phyloP scores from a whole-genome alignment of 176 grass and related monocot genomes.

The Miscanthus lutarioriparius region DNA sequence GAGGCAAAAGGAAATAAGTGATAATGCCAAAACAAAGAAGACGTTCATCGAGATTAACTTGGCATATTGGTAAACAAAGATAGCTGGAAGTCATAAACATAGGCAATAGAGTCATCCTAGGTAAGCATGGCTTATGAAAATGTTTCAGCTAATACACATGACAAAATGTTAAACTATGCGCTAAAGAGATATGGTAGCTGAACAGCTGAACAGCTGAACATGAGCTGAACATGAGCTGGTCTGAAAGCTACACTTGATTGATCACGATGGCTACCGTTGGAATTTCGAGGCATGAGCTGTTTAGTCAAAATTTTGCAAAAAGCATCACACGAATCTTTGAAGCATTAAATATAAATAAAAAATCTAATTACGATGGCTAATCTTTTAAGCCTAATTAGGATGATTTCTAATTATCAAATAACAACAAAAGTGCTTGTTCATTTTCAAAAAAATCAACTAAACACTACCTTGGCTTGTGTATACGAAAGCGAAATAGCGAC shows the following conservation, averaged over 20 bases:
- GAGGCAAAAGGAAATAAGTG: neutral
- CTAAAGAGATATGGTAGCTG: conserved; percentile 46
- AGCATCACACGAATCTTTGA: too few species aligned
- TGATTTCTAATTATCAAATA: too few species aligned
- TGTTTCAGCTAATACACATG: neutral
- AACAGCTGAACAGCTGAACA: too few species aligned
- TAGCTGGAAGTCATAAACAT: neutral
- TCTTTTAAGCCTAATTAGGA: too few species aligned
- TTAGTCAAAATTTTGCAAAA: too few species aligned
- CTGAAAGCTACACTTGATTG: conserved; percentile 31
- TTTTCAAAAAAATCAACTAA: too few species aligned
- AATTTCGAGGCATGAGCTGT: conserved; percentile 15
- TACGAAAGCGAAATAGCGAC: conserved; percentile 8
- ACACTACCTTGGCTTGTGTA: conserved; percentile 17
- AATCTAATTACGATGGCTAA: too few species aligned
- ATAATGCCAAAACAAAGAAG: neutral
- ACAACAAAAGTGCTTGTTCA: too few species aligned
- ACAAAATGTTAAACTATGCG: conserved; percentile 12
- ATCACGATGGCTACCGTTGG: conserved; percentile 40
- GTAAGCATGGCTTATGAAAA: conserved; percentile 14
- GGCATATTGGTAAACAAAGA: neutral
- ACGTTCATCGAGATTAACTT: neutral
- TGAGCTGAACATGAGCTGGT: too few species aligned
- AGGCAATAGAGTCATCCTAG: neutral
- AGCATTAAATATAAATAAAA: too few species aligned